Base-by-base conservation (phyloP, 306 rosid genomes). In the Dryas octopetala region DNA sequence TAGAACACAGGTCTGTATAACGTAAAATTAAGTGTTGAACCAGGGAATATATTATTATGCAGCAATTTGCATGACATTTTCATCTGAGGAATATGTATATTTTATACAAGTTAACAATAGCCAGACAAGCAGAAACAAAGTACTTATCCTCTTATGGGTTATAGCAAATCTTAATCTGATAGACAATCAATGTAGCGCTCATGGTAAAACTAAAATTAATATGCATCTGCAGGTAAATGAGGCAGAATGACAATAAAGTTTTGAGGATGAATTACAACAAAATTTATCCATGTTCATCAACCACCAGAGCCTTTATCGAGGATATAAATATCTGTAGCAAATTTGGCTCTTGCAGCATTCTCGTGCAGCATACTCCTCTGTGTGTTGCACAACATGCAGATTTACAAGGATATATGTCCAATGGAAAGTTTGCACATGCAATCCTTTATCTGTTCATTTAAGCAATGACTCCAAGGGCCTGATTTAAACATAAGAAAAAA, bases 281-380 rank as follows among this genome's bases (percentile, higher is more conserved):
- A 43, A 28, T 51, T 9, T 9, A 9, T 26, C 19, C 32, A 40
- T 9, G 65, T 68, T 45, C 70, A 26, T 62, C 38, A 15, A 49
- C 58, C 28, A 68, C 23, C 45, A 14, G 61, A 10, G 5, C 68
- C 62, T 57, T 13, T 53, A 17, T 9, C 14, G 4, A 23, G 41
- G 60, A 32, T 32, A 32, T 32, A 32, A 32, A 32, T 32, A 32
- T 32, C 38, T 32, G 38, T 32, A 32, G 38, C 38, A 32, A 68
- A 54, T 54, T 57, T 75, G 32, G 53, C 54, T 65, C 45, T 71
- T 57, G 70, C 13, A 43, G 41, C 76, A 19, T 69, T 75, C 44
- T 50, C 13, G 67, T 50, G 28, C 57, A 53, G 38, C 13, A 3
- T 76, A 15, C 12, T 54, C 62, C 48, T 8, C 3, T 57, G 66